Base-by-base conservation (phyloP, 495 filamentous ascomycete genomes). In the Bathelium albidoporum region DNA sequence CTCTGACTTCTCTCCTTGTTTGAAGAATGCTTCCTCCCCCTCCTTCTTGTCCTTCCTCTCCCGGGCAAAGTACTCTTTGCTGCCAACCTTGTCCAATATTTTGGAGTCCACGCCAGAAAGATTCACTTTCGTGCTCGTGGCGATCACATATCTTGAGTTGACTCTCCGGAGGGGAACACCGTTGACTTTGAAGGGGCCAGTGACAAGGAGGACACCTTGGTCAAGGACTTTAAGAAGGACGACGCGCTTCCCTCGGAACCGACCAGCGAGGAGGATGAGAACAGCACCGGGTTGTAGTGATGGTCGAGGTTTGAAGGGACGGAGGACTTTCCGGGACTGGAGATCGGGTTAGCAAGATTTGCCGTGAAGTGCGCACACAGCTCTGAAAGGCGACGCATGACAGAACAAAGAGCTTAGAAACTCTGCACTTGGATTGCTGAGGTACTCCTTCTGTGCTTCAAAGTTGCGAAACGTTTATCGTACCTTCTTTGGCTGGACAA, bases 181-280 rank as follows among this genome's bases (percentile, higher is more conserved):
- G 82, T 99, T 99, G 83, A 97, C 87, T 87, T 96, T 97, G 88
- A 97, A 99, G 74, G 95, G 95, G 70, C 95, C 95, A 73, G 95
- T 99, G 69, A 99, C 89, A 73, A 99, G 90, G 74, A 99, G 91
- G 67, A 97, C 89, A 79, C 95, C 95, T 82, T 96, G 89, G 73
- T 87, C 80, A 75, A 99, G 91, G 80, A 87, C 82, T 85, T 97
- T 97, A 77, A 99, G 89, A 78, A 96, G 91, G 75, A 99, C 82
- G 73, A 99, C 95, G 76, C 95, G 95, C 89, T 97, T 97, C 83
- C 95, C 95, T 73, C 95, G 94, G 89, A 97, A 99, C 75, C 95
- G 94, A 73, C 95, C 95, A 79, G 95, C 94, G 73, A 99, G 90
- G 76, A 99, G 89, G 79, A 99, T 97, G 73, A 99, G 86, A 73